Percentiles rank a stretch among this genome's conserved stretches.
Conservation (phyloP, 148 eudicot genomes). For the Polygonum maritimum region DNA sequence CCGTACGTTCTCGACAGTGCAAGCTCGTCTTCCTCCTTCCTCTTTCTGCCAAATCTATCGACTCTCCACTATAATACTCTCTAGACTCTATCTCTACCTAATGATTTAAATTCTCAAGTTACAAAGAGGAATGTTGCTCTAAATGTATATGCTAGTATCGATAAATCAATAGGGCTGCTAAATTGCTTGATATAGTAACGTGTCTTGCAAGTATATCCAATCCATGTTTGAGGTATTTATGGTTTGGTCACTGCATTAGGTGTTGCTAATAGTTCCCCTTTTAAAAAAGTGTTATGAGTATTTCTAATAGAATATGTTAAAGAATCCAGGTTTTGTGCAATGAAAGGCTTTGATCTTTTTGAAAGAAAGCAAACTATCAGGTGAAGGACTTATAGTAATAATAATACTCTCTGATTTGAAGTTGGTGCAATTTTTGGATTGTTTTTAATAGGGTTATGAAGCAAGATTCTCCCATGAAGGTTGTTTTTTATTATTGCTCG, state of each 20-base stretch:
- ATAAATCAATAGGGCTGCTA: background rate
- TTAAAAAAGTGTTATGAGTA: background rate
- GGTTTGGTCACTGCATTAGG: background rate
- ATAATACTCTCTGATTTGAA: background rate
- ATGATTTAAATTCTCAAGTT: background rate
- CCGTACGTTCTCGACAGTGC: conserved; percentile 35
- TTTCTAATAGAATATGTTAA: background rate
- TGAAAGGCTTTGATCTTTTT: background rate
- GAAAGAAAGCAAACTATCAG: background rate
- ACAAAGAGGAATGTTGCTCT: background rate
- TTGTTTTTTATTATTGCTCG: no score
- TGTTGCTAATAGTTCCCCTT: background rate
- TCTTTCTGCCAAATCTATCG: conserved; percentile 42
- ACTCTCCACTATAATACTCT: conserved; percentile 39
- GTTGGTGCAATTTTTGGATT: background rate
- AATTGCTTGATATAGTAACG: background rate
- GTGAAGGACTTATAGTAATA: background rate
- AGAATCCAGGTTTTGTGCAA: background rate
- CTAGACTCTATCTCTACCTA: background rate
- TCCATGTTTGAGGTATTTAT: background rate
- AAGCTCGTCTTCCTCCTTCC: conserved; percentile 69
- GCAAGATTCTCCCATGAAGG: conserved; percentile 41
- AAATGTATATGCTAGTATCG: background rate
- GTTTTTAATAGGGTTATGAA: conserved; percentile 38
- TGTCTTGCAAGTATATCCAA: background rate